Percentiles rank a stretch among this genome's conserved stretches.
Evolutionary conservation across 441 rosid genomes (phyloP).

Genomic region (Theobroma grandiflorum): DNA sequence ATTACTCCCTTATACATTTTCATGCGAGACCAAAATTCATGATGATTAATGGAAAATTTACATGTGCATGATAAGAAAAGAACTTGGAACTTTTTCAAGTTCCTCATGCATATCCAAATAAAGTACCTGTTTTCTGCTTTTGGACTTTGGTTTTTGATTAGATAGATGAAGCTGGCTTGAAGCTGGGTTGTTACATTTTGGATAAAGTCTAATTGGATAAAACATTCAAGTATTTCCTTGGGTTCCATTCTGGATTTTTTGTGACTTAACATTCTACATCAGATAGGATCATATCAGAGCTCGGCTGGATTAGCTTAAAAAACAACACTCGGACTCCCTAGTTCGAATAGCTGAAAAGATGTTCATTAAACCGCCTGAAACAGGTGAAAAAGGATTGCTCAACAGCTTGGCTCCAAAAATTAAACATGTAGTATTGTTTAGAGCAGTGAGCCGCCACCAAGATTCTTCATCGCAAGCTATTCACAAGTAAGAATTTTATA

Average conservation of each 20-base stretch:
- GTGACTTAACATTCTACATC: neutral
- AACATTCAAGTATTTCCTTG: neutral
- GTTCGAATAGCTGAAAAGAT: neutral
- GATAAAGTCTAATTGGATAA: neutral
- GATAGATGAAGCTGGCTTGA: constrained; percentile 6
- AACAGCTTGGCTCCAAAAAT: neutral
- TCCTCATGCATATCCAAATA: neutral
- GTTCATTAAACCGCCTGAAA: neutral
- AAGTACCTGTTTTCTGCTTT: neutral
- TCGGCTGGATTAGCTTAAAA: neutral
- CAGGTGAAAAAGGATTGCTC: neutral
- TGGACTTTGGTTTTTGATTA: neutral
- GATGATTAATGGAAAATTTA: neutral
- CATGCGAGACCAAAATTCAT: neutral
- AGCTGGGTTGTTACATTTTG: neutral
- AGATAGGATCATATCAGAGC: neutral
- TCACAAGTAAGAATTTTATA: no score
- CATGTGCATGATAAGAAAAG: neutral
- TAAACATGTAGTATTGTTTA: no score
- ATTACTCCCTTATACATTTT: neutral
- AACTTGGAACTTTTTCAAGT: neutral
- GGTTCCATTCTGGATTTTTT: neutral
- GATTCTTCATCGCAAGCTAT: no score
- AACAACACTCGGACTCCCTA: neutral
- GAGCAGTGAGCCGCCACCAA: no score